Evolutionary conservation across 2,329 filamentous ascomycete genomes (phyloP), one percentile per base, ranked within the genome.

Genomic region (Hypoxylon rubiginosum): DNA sequence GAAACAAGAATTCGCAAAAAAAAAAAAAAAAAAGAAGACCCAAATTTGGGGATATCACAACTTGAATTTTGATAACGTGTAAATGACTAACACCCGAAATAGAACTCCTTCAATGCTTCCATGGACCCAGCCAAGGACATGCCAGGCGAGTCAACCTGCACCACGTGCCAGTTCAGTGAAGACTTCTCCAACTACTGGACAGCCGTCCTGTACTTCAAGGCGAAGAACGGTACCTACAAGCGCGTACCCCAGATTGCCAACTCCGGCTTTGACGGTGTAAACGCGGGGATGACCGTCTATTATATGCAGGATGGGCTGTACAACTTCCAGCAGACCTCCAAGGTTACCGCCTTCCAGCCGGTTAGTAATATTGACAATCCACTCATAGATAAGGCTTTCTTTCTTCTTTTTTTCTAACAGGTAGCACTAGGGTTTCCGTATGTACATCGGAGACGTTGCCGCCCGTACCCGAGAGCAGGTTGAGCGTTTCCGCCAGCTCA

Each of bases 401-500:
- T 30, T 30, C 28, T 9, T 30, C n/a, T n/a, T n/a, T n/a, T 36
- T 15, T 36, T 5, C 39, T 58, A n/a, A 43, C 48, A n/a, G 4
- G 4, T 36, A 15, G 11, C 9, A 5, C 0, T 17, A 51, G 56
- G 56, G 46, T 24, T 58, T 58, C 45, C 55, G 55, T 17, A 56
- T 58, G 51, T 56, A 50, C 36, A 71, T 81, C 52, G 80, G 79
- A 28, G 74, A 80, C 51, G 71, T 75, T 6, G 67, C 70, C 8
- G 76, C 74, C 55, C 71, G 77, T 11, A 77, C 67, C 55, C 69
- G 73, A 57, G 71, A 69, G 15, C 51, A 78, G 26, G 72, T 78
- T 1, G 72, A 75, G 41, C 73, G 75, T 34, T 81, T 76, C 71
- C 77, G 78, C 15, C 79, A 80, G 70, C 73, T 81, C 34, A 59